Percentiles rank a stretch among this genome's conserved stretches.
These are phyloP conservation scores for Helicocarpus griseus DNA, from an alignment of 2,329 filamentous ascomycete species.

Conservation along the genomic window DNA sequence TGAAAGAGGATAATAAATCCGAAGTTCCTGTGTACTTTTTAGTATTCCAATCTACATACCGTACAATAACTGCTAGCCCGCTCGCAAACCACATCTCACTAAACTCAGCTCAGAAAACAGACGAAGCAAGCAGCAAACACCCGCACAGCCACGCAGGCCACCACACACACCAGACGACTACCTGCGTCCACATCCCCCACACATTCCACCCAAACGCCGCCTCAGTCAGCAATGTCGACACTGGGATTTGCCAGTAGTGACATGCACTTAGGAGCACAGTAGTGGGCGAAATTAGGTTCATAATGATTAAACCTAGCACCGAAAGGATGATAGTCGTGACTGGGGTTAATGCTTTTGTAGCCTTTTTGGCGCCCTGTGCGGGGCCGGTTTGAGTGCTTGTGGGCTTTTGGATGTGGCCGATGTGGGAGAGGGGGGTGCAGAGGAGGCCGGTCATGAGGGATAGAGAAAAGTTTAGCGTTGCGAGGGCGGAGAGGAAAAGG, in stretches of 20 bases:
- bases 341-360: neutral
- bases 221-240: slow-evolving; percentile 55
- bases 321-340: slow-evolving; percentile 10
- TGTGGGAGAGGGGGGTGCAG: slow-evolving; percentile 69
- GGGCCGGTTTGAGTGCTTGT: too few relatives aligned
- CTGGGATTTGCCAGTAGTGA: slow-evolving; percentile 36
- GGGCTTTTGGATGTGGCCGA: slow-evolving; percentile 22
- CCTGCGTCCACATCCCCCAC: slow-evolving; percentile 78
- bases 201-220: slow-evolving; percentile 84
- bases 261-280: slow-evolving; percentile 42
- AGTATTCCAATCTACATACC: neutral
- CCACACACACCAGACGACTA: slow-evolving; percentile 92
- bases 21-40: too few relatives aligned
- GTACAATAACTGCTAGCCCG: too few relatives aligned
- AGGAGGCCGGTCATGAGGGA: slow-evolving; percentile 75
- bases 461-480: slow-evolving; percentile 91
- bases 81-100: neutral
- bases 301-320: slow-evolving; percentile 31
- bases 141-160: slow-evolving; percentile 81
- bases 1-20: too few relatives aligned
- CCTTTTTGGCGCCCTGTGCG: too few relatives aligned
- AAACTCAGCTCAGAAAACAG: slow-evolving; percentile 14
- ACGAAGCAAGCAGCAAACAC: slow-evolving; percentile 25
- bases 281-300: slow-evolving; percentile 55
- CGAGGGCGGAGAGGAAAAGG: slow-evolving; percentile 82